phyloP scores from a whole-genome alignment of 2,329 filamentous ascomycete species.

The Neofusicoccum cordaticola region DNA sequence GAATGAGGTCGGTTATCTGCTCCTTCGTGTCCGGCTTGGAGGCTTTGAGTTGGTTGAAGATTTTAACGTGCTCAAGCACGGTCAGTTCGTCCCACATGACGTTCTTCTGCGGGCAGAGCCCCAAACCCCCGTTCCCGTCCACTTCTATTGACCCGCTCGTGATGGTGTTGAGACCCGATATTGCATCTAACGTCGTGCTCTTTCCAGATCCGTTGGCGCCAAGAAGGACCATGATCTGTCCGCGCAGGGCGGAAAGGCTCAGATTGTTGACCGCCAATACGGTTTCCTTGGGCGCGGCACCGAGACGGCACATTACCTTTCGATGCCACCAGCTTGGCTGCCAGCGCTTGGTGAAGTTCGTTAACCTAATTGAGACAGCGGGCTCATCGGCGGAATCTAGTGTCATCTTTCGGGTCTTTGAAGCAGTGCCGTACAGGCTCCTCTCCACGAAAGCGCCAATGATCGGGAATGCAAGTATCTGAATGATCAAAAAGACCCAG shows the following conservation, averaged over 20 bases:
- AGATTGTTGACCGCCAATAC: constrained; percentile 78
- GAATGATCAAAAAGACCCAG: constrained; percentile 73
- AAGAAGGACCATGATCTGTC: constrained; percentile 81
- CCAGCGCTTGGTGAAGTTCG: constrained; percentile 76
- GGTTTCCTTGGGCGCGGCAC: constrained; percentile 53
- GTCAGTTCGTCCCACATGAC: constrained; percentile 89
- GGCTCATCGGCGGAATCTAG: constrained; percentile 25
- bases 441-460: constrained; percentile 73
- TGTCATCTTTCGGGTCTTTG: constrained; percentile 47
- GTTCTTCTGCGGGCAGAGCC: constrained; percentile 89
- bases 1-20: constrained; percentile 62
- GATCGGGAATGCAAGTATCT: constrained; percentile 74
- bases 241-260: constrained; percentile 67
- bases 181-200: constrained; percentile 82
- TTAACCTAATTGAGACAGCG: constrained; percentile 57
- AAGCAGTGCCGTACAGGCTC: constrained; percentile 71
- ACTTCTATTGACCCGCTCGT: constrained; percentile 75
- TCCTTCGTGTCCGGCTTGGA: constrained; percentile 56
- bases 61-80: constrained; percentile 76
- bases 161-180: constrained; percentile 76
- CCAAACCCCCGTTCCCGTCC: constrained; percentile 74
- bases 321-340: constrained; percentile 60
- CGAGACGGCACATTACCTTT: constrained; percentile 45
- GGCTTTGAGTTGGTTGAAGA: constrained; percentile 82
- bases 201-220: constrained; percentile 91